These are phyloP conservation scores for Alternaria alternata DNA, from an alignment of 2,329 filamentous ascomycete genomes.

Conservation along the genomic window DNA sequence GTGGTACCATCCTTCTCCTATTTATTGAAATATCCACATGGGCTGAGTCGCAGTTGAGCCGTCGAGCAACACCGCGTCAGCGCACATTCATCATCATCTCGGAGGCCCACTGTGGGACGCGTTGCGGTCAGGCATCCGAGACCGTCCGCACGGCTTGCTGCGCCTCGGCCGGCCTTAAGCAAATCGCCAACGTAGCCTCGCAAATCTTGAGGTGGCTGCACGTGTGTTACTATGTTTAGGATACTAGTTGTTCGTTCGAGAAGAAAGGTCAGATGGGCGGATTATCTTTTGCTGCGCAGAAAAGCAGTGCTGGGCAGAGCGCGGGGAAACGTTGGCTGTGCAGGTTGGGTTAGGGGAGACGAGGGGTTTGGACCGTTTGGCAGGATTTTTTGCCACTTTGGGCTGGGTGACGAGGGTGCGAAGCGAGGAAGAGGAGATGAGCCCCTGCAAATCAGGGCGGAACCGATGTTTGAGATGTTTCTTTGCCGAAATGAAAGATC, in stretches of 20 bases:
- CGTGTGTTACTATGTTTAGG: slow-evolving; percentile 9
- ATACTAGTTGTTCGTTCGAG: neutral
- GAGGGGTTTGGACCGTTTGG: neutral
- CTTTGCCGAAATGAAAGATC: slow-evolving; percentile 1
- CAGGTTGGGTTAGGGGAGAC: neutral
- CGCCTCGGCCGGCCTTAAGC: slow-evolving; percentile 4
- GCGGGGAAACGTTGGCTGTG: neutral
- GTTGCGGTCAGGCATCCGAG: slow-evolving; percentile 6
- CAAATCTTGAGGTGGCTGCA: neutral
- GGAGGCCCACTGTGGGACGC: slow-evolving; percentile 4
- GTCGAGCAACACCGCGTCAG: slow-evolving; percentile 4
- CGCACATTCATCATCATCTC: slow-evolving; percentile 5
- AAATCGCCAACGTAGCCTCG: neutral
- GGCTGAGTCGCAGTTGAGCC: slow-evolving; percentile 1
- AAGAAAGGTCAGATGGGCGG: neutral
- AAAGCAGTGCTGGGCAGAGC: neutral
- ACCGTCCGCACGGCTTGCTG: slow-evolving; percentile 1
- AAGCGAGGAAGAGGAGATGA: slow-evolving; percentile 7
- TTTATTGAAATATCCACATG: neutral
- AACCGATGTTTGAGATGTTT: neutral
- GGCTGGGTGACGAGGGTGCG: slow-evolving; percentile 6
- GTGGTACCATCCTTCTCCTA: slow-evolving; percentile 1
- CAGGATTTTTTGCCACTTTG: slow-evolving; percentile 12
- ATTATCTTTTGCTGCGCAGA: slow-evolving; percentile 10
- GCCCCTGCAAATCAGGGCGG: slow-evolving; percentile 4